Conservation (phyloP, 441 rosid genomes). For the Populus hybrid region DNA sequence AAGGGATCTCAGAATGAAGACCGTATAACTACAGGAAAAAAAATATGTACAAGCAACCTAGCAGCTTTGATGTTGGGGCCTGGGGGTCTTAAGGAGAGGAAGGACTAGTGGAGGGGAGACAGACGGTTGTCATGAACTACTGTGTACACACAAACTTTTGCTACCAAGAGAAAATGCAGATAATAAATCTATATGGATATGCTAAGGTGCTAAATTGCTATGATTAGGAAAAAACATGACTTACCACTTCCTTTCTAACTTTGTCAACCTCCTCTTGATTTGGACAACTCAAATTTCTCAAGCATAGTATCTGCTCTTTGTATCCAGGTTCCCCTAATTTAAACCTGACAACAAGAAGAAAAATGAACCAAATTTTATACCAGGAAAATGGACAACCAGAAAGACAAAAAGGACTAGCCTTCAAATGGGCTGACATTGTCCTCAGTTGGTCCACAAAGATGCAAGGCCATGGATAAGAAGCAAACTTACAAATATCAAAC, state of each 20-base stretch:
- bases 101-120: too few relatives aligned
- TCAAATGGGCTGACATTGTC: neutral
- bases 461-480: neutral
- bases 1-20: neutral
- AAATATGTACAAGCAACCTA: too few relatives aligned
- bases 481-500: neutral
- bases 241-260: constrained; percentile 73
- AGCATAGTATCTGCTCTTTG: constrained; percentile 88
- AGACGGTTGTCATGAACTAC: too few relatives aligned
- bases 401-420: neutral
- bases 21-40: too few relatives aligned
- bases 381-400: neutral
- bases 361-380: constrained; percentile 3
- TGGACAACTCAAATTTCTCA: constrained; percentile 70
- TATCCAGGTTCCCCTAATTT: constrained; percentile 95
- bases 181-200: neutral
- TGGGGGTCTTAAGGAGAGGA: too few relatives aligned
- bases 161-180: constrained; percentile 4
- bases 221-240: constrained; percentile 20
- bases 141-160: neutral
- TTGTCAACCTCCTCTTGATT: constrained; percentile 57
- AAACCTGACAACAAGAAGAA: constrained; percentile 46
- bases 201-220: neutral
- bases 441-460: neutral
- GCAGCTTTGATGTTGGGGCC: too few relatives aligned